phyloP scores from a whole-genome alignment of 495 filamentous ascomycete genomes.

The Xylaria bambusicola region DNA sequence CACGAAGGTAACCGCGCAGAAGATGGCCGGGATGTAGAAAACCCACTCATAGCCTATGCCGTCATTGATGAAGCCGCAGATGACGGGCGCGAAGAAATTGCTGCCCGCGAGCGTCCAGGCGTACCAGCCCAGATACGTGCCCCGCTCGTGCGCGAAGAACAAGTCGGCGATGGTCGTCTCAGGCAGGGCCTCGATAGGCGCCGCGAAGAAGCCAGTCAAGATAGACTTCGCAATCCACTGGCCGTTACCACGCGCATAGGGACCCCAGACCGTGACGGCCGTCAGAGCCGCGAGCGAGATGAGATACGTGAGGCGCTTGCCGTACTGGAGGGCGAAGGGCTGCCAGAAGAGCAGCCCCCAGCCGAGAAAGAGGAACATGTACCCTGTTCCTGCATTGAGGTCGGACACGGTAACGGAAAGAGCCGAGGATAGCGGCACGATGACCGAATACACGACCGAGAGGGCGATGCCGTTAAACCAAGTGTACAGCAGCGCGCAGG shows the following conservation, averaged over 20 bases:
- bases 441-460: conserved; percentile 63
- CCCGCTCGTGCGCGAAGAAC: conserved; percentile 68
- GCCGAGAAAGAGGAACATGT: conserved; percentile 63
- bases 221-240: conserved; percentile 67
- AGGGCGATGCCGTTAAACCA: conserved; percentile 61
- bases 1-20: conserved; percentile 53
- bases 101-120: conserved; percentile 63
- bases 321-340: conserved; percentile 65
- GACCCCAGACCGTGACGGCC: conserved; percentile 48
- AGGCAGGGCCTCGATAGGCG: conserved; percentile 64
- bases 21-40: conserved; percentile 66
- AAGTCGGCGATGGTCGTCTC: conserved; percentile 65
- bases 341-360: conserved; percentile 72
- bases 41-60: conserved; percentile 66
- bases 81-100: conserved; percentile 65
- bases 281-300: conserved; percentile 55
- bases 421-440: conserved; percentile 58
- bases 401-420: conserved; percentile 53
- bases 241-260: conserved; percentile 52
- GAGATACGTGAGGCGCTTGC: conserved; percentile 65
- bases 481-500: conserved; percentile 57
- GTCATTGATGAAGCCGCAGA: conserved; percentile 68
- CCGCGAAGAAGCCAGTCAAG: conserved; percentile 64
- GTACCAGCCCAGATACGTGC: conserved; percentile 66
- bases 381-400: conserved; percentile 60